These are phyloP conservation scores for Arachis monticola DNA, from an alignment of 331 rosid genomes.

Conservation along the genomic window DNA sequence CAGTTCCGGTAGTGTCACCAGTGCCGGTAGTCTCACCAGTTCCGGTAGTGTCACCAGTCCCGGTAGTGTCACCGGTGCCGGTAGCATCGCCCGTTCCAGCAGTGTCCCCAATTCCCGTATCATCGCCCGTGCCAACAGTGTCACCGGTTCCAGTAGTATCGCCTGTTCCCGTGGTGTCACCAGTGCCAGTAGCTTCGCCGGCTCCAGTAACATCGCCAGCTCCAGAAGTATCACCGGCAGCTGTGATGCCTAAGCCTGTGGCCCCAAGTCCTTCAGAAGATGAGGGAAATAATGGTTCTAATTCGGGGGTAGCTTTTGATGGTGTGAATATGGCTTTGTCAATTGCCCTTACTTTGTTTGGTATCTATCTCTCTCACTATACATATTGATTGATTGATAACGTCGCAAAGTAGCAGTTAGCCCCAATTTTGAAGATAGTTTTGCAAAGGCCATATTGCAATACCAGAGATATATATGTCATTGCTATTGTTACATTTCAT, in stretches of 20 bases:
- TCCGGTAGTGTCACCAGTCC: neutral
- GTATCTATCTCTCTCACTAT: neutral
- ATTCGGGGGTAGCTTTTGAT: conserved; percentile 27
- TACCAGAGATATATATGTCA: neutral
- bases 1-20: neutral
- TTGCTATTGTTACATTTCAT: neutral
- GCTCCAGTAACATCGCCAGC: neutral
- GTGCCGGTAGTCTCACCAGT: neutral
- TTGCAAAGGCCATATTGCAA: conserved; percentile 5
- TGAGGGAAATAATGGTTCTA: neutral
- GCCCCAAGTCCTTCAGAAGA: neutral
- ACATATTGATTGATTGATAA: neutral
- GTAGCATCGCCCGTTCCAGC: neutral
- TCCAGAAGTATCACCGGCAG: neutral
- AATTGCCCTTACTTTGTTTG: conserved; percentile 12
- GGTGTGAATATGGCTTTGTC: conserved; percentile 2
- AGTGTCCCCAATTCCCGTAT: neutral
- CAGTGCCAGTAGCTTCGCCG: neutral
- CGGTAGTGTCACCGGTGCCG: neutral
- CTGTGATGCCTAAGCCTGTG: neutral
- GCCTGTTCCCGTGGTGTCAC: neutral
- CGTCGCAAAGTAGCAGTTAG: neutral
- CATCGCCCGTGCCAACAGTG: neutral
- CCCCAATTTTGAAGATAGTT: neutral
- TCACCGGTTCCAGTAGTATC: neutral